phyloP scores from a whole-genome alignment of 768 basidiomycete genomes.

The Podaxis sp. region DNA sequence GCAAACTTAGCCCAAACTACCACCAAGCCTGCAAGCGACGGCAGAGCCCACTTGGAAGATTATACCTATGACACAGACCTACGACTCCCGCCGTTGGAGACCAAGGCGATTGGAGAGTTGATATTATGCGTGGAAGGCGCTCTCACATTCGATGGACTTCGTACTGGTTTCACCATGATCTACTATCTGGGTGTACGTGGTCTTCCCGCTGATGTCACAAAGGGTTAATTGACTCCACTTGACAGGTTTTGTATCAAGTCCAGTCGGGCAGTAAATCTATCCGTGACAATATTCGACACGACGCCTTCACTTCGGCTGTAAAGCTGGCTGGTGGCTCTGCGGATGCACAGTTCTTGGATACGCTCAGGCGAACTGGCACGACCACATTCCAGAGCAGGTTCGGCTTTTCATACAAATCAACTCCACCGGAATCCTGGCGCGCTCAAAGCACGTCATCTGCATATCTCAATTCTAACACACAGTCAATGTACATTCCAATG shows the following conservation, averaged over 20 bases:
- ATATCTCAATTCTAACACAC: background rate
- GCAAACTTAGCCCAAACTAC: background rate
- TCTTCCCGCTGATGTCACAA: background rate
- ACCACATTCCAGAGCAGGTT: background rate
- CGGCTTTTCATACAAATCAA: background rate
- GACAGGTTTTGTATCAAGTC: background rate
- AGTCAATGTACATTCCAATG: background rate
- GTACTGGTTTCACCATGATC: background rate
- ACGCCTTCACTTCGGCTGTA: background rate
- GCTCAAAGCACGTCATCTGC: background rate
- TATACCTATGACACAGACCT: background rate
- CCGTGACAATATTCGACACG: background rate
- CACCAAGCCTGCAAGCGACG: background rate
- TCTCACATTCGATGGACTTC: background rate
- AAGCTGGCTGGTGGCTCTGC: background rate
- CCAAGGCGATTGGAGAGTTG: background rate
- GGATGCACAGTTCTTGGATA: background rate
- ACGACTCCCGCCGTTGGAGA: background rate
- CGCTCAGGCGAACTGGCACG: background rate
- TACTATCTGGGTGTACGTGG: background rate
- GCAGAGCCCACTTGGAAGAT: background rate
- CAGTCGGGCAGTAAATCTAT: background rate
- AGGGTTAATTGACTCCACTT: background rate
- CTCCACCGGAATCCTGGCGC: background rate
- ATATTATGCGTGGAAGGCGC: background rate